phyloP scores from a whole-genome alignment of 306 rosid genomes.

The Alnus rubra region DNA sequence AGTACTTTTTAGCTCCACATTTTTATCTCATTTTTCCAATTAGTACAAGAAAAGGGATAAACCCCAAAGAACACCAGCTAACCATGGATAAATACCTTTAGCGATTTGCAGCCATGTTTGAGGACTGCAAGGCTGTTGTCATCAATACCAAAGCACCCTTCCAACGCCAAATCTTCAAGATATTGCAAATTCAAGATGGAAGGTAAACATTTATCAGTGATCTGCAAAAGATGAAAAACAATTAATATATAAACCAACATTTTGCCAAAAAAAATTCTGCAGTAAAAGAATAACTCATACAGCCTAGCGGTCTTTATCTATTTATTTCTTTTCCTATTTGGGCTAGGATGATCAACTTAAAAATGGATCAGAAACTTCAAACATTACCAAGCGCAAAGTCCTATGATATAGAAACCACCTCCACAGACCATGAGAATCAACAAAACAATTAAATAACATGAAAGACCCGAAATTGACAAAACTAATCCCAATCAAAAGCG shows the following conservation, averaged over 20 bases:
- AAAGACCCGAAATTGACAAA: background rate
- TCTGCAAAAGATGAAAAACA: slow-evolving; percentile 44
- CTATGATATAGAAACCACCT: background rate
- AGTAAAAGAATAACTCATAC: background rate
- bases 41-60: background rate
- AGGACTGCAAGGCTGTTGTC: slow-evolving; percentile 62
- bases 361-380: background rate
- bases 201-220: slow-evolving; percentile 77
- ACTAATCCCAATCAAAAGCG: background rate
- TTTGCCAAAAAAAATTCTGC: slow-evolving; percentile 5
- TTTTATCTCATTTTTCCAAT: background rate
- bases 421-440: background rate
- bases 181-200: slow-evolving; percentile 67
- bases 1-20: background rate
- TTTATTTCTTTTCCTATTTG: background rate
- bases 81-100: slow-evolving; percentile 60
- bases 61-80: slow-evolving; percentile 24
- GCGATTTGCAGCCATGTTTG: slow-evolving; percentile 67
- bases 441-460: background rate
- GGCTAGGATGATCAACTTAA: background rate
- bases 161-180: slow-evolving; percentile 84
- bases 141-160: slow-evolving; percentile 87
- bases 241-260: slow-evolving; percentile 21
- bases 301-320: background rate
- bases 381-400: background rate